A percentile compares a stretch with the other conserved stretches of the same genome.
phyloP scores from a whole-genome alignment of 1,139 yeast genomes.

The Saccharomyces hybrid region DNA sequence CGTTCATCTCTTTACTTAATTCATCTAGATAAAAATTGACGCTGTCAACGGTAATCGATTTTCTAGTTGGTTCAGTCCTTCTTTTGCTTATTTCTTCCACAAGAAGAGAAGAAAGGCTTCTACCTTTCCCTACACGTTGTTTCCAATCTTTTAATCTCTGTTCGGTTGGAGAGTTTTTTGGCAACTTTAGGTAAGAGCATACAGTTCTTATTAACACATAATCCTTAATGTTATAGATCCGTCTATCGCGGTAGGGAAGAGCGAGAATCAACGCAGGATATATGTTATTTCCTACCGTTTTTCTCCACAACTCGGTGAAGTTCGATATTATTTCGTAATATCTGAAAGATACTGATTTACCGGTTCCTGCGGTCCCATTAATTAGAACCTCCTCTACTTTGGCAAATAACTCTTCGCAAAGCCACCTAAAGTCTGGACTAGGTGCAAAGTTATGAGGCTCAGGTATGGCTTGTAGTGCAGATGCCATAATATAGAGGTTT shows the following conservation, averaged over 20 bases:
- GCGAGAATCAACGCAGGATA: conserved; percentile 59
- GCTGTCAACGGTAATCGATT: conserved; percentile 44
- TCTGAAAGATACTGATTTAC: conserved; percentile 17
- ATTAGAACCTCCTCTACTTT: conserved; percentile 22
- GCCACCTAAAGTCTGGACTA: conserved; percentile 34
- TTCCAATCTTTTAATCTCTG: conserved; percentile 42
- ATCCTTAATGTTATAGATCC: conserved; percentile 51
- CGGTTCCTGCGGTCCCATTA: conserved; percentile 6
- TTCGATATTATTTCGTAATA: conserved; percentile 20
- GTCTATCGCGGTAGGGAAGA: conserved; percentile 52
- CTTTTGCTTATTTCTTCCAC: conserved; percentile 36
- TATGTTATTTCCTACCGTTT: conserved; percentile 60
- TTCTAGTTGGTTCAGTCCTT: conserved; percentile 33
- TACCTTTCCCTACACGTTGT: conserved; percentile 31
- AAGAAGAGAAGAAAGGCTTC: conserved; percentile 35
- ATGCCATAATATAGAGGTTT: not conserved
- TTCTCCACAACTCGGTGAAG: conserved; percentile 56
- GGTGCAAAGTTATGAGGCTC: conserved; percentile 28
- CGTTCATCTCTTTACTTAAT: conserved; percentile 36
- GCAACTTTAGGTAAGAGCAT: conserved; percentile 41
- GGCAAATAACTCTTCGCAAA: conserved; percentile 31
- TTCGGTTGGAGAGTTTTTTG: conserved; percentile 45
- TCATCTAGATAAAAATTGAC: conserved; percentile 52
- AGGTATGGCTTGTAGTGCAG: not conserved
- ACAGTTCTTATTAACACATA: conserved; percentile 42